Conservation (phyloP, 495 filamentous ascomycete species). For the Astrocystis sublimbata region DNA sequence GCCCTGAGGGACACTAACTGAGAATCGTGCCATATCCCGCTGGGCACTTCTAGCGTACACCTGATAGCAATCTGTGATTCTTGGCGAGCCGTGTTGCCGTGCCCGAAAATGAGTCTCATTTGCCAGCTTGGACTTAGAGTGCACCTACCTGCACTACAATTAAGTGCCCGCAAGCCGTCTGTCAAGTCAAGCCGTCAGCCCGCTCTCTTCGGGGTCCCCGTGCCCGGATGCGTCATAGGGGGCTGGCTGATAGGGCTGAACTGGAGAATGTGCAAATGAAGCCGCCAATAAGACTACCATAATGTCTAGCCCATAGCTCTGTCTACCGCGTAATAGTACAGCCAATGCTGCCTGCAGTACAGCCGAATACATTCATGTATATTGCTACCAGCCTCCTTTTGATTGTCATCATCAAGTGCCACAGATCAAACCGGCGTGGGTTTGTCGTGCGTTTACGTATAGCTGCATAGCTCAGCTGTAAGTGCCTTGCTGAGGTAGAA, state of each 20-base stretch:
- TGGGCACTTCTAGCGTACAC: not conserved
- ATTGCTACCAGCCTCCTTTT: too few relatives aligned
- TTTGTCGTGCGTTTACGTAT: conserved; percentile 2
- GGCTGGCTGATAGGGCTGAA: conserved; percentile 24
- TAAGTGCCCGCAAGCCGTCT: conserved; percentile 1
- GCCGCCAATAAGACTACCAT: not conserved
- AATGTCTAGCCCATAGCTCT: not conserved
- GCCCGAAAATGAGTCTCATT: conserved; percentile 12
- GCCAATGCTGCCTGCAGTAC: too few relatives aligned
- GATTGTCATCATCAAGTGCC: conserved; percentile 10
- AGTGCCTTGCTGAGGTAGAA: conserved; percentile 13
- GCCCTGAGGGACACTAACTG: too few relatives aligned
- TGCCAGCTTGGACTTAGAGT: conserved; percentile 6
- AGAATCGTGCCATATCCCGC: not conserved
- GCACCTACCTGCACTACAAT: too few relatives aligned
- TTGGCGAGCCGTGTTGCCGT: conserved; percentile 6
- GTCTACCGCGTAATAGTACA: not conserved
- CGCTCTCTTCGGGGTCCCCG: conserved; percentile 19
- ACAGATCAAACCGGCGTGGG: conserved; percentile 5
- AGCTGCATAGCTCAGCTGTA: conserved; percentile 9
- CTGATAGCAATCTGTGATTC: not conserved
- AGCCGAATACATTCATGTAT: too few relatives aligned
- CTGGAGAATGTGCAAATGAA: conserved; percentile 7
- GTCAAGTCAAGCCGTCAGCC: not conserved
- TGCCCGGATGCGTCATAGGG: conserved; percentile 21